These are phyloP conservation scores for Dalbergia cochinchinensis DNA, from an alignment of 306 rosid species.

Conservation along the genomic window DNA sequence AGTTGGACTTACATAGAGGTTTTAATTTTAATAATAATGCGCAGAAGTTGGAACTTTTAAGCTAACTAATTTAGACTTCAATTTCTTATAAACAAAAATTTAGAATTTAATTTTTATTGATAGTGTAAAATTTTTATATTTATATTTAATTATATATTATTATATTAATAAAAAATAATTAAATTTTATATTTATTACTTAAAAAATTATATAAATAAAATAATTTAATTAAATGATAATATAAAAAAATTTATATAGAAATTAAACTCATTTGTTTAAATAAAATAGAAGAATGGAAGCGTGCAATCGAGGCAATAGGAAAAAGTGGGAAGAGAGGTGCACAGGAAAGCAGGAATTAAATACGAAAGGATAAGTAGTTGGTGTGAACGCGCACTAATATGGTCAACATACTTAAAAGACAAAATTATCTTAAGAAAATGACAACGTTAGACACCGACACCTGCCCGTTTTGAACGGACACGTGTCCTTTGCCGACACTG, in stretches of 20 bases:
- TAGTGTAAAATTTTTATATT: too few species aligned
- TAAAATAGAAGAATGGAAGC: not conserved
- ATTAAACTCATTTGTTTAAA: too few species aligned
- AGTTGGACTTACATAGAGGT: not conserved
- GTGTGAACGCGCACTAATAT: constrained; percentile 49
- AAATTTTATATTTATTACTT: too few species aligned
- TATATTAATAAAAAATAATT: too few species aligned
- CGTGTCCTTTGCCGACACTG: constrained; percentile 10
- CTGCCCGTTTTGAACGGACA: constrained; percentile 45
- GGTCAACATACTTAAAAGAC: constrained; percentile 53
- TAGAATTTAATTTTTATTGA: too few species aligned
- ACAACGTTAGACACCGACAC: constrained; percentile 50
- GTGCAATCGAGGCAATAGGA: constrained; percentile 30
- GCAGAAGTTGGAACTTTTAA: not conserved
- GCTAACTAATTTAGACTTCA: not conserved
- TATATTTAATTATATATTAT: too few species aligned
- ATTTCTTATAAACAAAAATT: too few species aligned
- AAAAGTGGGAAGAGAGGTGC: not conserved
- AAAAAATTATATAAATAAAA: too few species aligned
- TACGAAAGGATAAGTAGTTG: not conserved
- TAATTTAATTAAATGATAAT: too few species aligned
- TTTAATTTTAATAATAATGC: not conserved
- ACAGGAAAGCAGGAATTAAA: not conserved
- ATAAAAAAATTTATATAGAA: too few species aligned
- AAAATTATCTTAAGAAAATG: not conserved